Evolutionary conservation across 2,329 filamentous ascomycete species (phyloP).

Genomic region (Macrophomina phaseolina): DNA sequence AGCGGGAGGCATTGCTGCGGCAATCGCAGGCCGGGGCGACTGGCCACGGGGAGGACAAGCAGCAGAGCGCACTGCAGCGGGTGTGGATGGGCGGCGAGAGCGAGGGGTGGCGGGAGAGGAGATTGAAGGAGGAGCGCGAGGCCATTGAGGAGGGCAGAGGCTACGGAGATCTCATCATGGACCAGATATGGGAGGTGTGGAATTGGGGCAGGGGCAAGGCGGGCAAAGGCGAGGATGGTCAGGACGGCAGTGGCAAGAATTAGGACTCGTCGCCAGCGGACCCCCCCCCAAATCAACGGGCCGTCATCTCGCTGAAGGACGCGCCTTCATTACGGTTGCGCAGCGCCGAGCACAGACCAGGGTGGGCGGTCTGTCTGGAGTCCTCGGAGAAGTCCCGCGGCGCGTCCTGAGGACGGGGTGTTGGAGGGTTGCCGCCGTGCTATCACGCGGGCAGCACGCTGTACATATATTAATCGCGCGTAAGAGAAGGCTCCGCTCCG

Average conservation of each 20-base stretch:
- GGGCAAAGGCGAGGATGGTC: slow-evolving; percentile 34
- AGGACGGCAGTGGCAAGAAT: slow-evolving; percentile 6
- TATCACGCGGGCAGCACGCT: slow-evolving; percentile 1
- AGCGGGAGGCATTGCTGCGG: slow-evolving; percentile 40
- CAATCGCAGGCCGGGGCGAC: slow-evolving; percentile 33
- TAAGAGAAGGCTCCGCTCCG: slow-evolving; percentile 12
- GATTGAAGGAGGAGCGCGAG: slow-evolving; percentile 53
- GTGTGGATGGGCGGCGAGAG: slow-evolving; percentile 51
- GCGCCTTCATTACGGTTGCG: slow-evolving; percentile 18
- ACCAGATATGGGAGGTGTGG: slow-evolving; percentile 56
- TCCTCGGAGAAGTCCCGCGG: not conserved
- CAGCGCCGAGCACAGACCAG: slow-evolving; percentile 7
- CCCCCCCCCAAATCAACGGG: not conserved
- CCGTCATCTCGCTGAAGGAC: slow-evolving; percentile 6
- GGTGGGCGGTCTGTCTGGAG: slow-evolving; percentile 13
- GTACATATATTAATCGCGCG: slow-evolving; percentile 25
- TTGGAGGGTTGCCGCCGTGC: not conserved
- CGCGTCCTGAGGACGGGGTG: not conserved
- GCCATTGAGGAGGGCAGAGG: slow-evolving; percentile 46
- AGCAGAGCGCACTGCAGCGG: slow-evolving; percentile 39
- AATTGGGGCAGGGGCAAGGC: slow-evolving; percentile 50
- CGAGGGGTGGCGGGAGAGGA: slow-evolving; percentile 53
- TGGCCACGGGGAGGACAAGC: slow-evolving; percentile 15
- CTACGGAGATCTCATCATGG: slow-evolving; percentile 51
- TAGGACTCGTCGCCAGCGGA: slow-evolving; percentile 16